Percentiles rank a stretch among this genome's conserved stretches.
Evolutionary conservation across 768 basidiomycete species (phyloP).

Genomic region (Phlegmacium glaucopus): DNA sequence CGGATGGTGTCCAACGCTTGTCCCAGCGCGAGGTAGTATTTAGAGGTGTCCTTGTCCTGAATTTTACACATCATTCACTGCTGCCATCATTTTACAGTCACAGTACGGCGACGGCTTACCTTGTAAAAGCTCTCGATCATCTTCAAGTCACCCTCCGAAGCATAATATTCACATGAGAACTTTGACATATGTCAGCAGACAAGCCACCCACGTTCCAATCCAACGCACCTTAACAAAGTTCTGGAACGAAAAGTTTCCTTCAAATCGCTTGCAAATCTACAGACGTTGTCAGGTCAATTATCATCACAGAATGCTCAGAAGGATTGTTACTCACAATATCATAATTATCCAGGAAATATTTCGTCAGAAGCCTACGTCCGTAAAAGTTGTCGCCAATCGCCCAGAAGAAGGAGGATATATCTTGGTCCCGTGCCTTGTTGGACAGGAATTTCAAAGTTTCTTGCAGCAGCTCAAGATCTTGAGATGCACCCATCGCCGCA

Average conservation of each 20-base stretch:
- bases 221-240: slow-evolving; percentile 48
- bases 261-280: slow-evolving; percentile 66
- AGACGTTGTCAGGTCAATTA: slow-evolving; percentile 3
- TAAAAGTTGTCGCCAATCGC: slow-evolving; percentile 54
- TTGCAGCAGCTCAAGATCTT: slow-evolving; percentile 52
- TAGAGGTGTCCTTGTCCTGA: slow-evolving; percentile 59
- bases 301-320: background rate
- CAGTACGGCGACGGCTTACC: slow-evolving; percentile 28
- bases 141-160: slow-evolving; percentile 65
- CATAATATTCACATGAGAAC: slow-evolving; percentile 43
- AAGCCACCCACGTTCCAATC: background rate
- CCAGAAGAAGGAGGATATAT: slow-evolving; percentile 60
- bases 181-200: slow-evolving; percentile 9
- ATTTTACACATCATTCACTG: slow-evolving; percentile 16
- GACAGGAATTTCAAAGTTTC: slow-evolving; percentile 63
- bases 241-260: slow-evolving; percentile 61
- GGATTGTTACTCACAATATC: slow-evolving; percentile 42
- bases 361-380: slow-evolving; percentile 48
- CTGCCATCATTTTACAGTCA: slow-evolving; percentile 12
- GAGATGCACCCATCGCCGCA: slow-evolving; percentile 58
- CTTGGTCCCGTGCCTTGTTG: slow-evolving; percentile 53
- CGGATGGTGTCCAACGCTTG: slow-evolving; percentile 67
- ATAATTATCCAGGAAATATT: slow-evolving; percentile 72
- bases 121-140: slow-evolving; percentile 72
- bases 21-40: slow-evolving; percentile 54